Conservation (phyloP, 257 asterid genomes). For the Rhazya stricta region DNA sequence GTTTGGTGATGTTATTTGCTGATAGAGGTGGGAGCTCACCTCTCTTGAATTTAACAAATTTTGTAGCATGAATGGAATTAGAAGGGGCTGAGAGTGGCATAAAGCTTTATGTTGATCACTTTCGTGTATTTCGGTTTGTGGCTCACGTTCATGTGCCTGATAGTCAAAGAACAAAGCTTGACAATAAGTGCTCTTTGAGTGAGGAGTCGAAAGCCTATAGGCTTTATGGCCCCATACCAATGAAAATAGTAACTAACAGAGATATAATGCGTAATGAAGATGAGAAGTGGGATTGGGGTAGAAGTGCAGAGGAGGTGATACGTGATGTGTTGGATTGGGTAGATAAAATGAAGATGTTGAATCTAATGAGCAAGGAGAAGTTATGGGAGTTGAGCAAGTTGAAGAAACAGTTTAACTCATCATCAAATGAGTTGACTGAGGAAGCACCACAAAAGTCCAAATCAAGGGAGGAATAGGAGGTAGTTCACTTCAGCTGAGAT, state of each 20-base stretch:
- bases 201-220: conserved; percentile 1
- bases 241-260: not conserved
- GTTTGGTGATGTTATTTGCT: not conserved
- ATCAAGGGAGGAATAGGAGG: too few relatives aligned
- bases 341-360: too few relatives aligned
- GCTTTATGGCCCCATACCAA: not conserved
- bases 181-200: not conserved
- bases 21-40: conserved; percentile 10
- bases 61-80: not conserved
- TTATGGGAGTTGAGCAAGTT: too few relatives aligned
- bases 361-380: too few relatives aligned
- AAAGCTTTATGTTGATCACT: not conserved
- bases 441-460: too few relatives aligned
- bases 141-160: not conserved
- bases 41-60: not conserved
- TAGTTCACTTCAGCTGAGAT: too few relatives aligned
- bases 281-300: not conserved
- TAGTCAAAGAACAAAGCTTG: not conserved
- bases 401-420: too few relatives aligned
- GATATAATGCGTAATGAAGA: conserved; percentile 1
- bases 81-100: not conserved
- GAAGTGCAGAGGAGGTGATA: too few relatives aligned
- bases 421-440: too few relatives aligned
- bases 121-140: not conserved
- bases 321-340: too few relatives aligned